Conservation (phyloP, 2,329 filamentous ascomycete genomes). For the Neonectria ditissima region DNA sequence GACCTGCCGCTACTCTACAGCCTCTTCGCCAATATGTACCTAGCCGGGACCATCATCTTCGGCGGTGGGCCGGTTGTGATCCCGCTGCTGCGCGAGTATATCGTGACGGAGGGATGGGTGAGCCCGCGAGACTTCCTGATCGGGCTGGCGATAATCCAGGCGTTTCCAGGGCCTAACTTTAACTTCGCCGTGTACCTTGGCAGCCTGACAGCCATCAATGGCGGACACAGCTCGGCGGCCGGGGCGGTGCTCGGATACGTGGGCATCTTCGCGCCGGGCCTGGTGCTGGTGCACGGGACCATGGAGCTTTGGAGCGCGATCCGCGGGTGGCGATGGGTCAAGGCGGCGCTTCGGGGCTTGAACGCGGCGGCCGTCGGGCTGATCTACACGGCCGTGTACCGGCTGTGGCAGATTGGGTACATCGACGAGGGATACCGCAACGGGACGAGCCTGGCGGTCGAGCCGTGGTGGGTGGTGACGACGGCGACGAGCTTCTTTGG, state of each 20-base stretch:
- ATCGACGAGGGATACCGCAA: slow-evolving; percentile 60
- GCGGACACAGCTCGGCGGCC: slow-evolving; percentile 50
- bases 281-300: slow-evolving; percentile 61
- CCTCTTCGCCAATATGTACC: slow-evolving; percentile 79
- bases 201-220: slow-evolving; percentile 58
- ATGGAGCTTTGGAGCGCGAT: slow-evolving; percentile 68
- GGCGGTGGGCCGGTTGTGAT: slow-evolving; percentile 75
- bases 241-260: slow-evolving; percentile 66
- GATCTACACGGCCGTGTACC: slow-evolving; percentile 73
- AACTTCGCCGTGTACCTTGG: slow-evolving; percentile 71
- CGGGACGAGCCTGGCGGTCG: slow-evolving; percentile 66
- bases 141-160: slow-evolving; percentile 77
- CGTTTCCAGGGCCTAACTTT: slow-evolving; percentile 67
- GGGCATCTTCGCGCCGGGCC: slow-evolving; percentile 65
- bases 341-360: slow-evolving; percentile 63
- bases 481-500: slow-evolving; percentile 64
- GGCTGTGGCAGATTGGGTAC: slow-evolving; percentile 72
- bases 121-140: slow-evolving; percentile 77
- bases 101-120: slow-evolving; percentile 78
- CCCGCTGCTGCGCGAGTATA: slow-evolving; percentile 69
- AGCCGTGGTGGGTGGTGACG: slow-evolving; percentile 74
- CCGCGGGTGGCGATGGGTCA: slow-evolving; percentile 59
- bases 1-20: slow-evolving; percentile 62
- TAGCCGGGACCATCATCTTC: slow-evolving; percentile 77
- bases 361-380: slow-evolving; percentile 72